Evolutionary conservation across 345 rosid genomes (phyloP), one percentile per base, ranked within the genome.

Genomic region (Trapa bicornis): DNA sequence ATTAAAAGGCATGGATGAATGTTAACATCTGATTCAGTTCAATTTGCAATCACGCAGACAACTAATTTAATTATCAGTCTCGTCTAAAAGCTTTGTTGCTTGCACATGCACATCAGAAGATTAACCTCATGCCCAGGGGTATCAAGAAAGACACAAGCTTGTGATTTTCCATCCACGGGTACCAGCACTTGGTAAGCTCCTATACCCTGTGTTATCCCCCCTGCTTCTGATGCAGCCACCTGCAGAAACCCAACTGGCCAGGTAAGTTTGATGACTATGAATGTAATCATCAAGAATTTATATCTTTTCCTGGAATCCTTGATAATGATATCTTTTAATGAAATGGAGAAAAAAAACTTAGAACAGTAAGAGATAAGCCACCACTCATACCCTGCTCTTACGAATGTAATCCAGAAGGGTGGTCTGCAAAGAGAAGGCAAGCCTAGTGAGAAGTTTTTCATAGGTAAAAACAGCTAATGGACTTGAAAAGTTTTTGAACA

Each of bases 81-180:
- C 32, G 36, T 8, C 58, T 47, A 35, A n/a, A 13, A 33, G 35
- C 68, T 11, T 3, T 16, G 66, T 17, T 10, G 60, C 33, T 17
- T 10, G 60, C 33, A 64, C 8, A 42, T 37, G 66, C 14, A n/a
- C 42, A 63, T 16, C 47, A 37, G 47, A 65, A 65, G 57, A 50
- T 70, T 79, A 78, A 91, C 99, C 97, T 94, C 97, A 71, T 94
- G 99, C 32, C 99, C 99, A 62, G 99, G 99, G 73, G 99, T 94
- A 75, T 94, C 99, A 75, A 94, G 96, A 79, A 94, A 90, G 81
- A 94, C 88, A 80, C 99, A 94, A 32, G 87, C 75, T 76, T 79
- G 95, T 69, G 77, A 57, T 77, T 87, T 79, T 67, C 96, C 96
- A 80, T 91, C 99, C 33, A 94, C 76, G 36, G 96, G 91, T 17